A percentile compares a stretch with the other conserved stretches of the same genome.
phyloP scores from a whole-genome alignment of 2,329 filamentous ascomycete genomes.

The Harringtonia aguacate region DNA sequence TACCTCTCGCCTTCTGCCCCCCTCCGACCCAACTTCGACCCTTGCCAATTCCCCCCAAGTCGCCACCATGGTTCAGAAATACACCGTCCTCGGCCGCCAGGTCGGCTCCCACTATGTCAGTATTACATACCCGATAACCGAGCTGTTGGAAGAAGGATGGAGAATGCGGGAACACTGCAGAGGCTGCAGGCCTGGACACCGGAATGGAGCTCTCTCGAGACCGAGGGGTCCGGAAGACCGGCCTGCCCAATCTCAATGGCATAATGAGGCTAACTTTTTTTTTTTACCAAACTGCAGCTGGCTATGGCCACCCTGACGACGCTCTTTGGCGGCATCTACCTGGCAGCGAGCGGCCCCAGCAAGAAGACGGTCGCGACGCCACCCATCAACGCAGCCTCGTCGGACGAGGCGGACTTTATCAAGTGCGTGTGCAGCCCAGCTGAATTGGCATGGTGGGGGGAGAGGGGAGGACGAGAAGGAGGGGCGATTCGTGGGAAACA shows the following conservation, averaged over 20 bases:
- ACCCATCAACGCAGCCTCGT: conserved; percentile 51
- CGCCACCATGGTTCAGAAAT: conserved; percentile 33
- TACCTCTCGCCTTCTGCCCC: too few relatives aligned
- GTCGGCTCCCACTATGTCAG: conserved; percentile 52
- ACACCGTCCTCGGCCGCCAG: conserved; percentile 47
- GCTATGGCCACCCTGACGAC: conserved; percentile 44
- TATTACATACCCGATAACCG: conserved; percentile 12
- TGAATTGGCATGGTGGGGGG: too few relatives aligned
- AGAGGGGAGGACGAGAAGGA: too few relatives aligned
- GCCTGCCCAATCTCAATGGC: too few relatives aligned
- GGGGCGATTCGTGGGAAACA: too few relatives aligned
- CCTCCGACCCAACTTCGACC: too few relatives aligned
- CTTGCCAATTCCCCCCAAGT: conserved; percentile 12
- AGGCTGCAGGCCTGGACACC: too few relatives aligned
- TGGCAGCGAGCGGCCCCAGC: conserved; percentile 33
- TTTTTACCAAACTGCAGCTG: conserved; percentile 39
- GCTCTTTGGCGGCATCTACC: conserved; percentile 38
- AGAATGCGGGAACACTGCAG: too few relatives aligned
- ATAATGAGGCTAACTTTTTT: too few relatives aligned
- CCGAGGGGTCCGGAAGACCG: too few relatives aligned
- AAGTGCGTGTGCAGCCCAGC: too few relatives aligned
- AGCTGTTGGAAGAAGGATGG: background rate
- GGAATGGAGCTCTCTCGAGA: too few relatives aligned
- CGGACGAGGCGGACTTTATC: conserved; percentile 55
- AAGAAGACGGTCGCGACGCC: conserved; percentile 33